These are phyloP conservation scores for Fusarium drepaniforme DNA, from an alignment of 2,329 filamentous ascomycete genomes.

Conservation along the genomic window DNA sequence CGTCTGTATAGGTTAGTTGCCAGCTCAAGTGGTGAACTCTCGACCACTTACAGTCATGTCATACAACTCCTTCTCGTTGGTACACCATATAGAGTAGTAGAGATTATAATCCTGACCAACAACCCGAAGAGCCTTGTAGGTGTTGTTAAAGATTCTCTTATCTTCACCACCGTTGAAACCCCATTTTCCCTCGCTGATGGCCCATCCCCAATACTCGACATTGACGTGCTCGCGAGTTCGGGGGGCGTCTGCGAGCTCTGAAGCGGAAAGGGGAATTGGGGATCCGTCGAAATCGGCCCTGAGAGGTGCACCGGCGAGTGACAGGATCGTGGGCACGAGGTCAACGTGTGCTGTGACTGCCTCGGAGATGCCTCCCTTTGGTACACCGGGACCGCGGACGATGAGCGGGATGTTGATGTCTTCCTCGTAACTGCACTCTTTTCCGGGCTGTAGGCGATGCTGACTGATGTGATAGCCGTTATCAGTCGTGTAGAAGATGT, in stretches of 20 bases:
- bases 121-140: conserved; percentile 66
- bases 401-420: conserved; percentile 65
- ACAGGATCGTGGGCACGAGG: conserved; percentile 66
- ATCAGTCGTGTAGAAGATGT: conserved; percentile 65
- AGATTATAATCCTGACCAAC: conserved; percentile 61
- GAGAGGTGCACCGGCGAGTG: conserved; percentile 42
- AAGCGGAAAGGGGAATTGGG: conserved; percentile 54
- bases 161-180: conserved; percentile 9
- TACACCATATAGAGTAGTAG: conserved; percentile 70
- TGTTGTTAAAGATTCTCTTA: conserved; percentile 54
- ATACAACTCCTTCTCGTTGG: conserved; percentile 61
- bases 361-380: conserved; percentile 50
- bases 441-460: conserved; percentile 64
- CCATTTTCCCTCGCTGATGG: conserved; percentile 45
- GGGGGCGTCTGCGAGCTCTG: not conserved
- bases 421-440: conserved; percentile 63
- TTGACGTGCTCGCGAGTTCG: not conserved
- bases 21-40: not conserved
- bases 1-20: conserved; percentile 46
- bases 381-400: conserved; percentile 62
- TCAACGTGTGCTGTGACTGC: conserved; percentile 65
- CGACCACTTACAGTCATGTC: conserved; percentile 60
- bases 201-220: conserved; percentile 60
- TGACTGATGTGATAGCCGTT: conserved; percentile 68
- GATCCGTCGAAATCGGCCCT: conserved; percentile 64